phyloP scores from a whole-genome alignment of 148 eudicot genomes.

The Chenopodium quinoa region DNA sequence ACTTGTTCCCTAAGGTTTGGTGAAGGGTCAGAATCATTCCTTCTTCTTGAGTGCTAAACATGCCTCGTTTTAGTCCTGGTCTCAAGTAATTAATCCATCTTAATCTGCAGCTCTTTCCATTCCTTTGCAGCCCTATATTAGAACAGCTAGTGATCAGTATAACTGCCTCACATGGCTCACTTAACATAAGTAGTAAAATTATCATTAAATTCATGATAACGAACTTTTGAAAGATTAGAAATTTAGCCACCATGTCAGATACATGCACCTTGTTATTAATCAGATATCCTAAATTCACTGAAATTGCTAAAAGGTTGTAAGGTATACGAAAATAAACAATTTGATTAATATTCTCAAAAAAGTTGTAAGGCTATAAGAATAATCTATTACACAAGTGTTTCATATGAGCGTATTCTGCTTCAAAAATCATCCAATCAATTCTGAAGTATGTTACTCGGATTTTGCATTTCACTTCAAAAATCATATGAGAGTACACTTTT shows the following conservation, averaged over 20 bases:
- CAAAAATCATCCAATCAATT: background rate
- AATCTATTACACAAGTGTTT: background rate
- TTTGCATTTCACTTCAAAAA: background rate
- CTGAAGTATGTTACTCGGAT: background rate
- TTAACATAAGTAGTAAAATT: background rate
- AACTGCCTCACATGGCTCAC: background rate
- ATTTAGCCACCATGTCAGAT: background rate
- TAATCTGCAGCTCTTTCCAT: constrained; percentile 85
- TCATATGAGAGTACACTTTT: background rate
- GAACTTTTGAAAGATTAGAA: background rate
- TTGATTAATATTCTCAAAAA: background rate
- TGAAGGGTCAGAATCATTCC: constrained; percentile 58
- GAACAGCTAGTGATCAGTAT: background rate
- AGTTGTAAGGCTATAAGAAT: background rate
- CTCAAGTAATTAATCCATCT: constrained; percentile 79
- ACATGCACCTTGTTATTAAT: background rate
- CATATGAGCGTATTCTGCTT: constrained; percentile 13
- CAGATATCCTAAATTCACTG: background rate
- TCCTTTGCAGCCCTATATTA: constrained; percentile 61
- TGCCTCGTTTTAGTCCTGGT: constrained; percentile 74
- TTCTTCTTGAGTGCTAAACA: constrained; percentile 60
- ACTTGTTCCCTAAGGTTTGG: constrained; percentile 79
- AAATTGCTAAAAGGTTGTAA: background rate
- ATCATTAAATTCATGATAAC: background rate
- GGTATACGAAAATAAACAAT: background rate